Evolutionary conservation across 352 stramenopile species (phyloP), one percentile per base, ranked within the genome.

Genomic region (Peronospora belbahrii): DNA sequence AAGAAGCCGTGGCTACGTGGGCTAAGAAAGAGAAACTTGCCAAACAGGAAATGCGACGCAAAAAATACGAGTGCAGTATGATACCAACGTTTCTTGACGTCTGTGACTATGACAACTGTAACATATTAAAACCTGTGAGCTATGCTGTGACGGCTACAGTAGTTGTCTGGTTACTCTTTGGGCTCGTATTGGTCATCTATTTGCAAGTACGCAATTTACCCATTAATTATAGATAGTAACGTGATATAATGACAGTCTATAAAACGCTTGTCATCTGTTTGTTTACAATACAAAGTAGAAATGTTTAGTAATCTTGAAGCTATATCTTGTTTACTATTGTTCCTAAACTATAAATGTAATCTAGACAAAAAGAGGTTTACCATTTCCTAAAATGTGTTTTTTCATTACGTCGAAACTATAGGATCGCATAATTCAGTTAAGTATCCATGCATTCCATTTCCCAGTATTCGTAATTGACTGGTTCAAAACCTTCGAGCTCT

Each of bases 131-230:
- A n/a, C n/a, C 48, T 9, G 40, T 72, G 0, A 58, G 38, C 10
- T 88, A 85, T 46, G 58, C 60, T 2, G 56, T 83, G 0, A n/a
- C 57, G 0, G 57, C 70, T 5, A 88, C 75, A 25, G 19, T 83
- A 4, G 18, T 63, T 4, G 73, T 88, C 10, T 88, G 75, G 75
- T 14, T 4, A 7, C 25, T 68, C 10, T 80, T 60, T 42, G 62
- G 42, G 17, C 6, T 59, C 10, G 35, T 61, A 4, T 42, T 67
- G 10, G 39, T 46, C 0, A 15, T 49, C 2, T 78, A 66, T 36
- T 11, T 68, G 4, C 41, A 37, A 15, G 23, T 17, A 11, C 39
- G 56, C 3, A 52, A 20, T 15, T n/a, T 62, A 5, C 42, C 23
- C 0, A 17, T 30, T 14, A 27, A 17, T 8, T 40, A 31, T 11